Evolutionary conservation across 768 basidiomycete species (phyloP).

Genomic region (Epithele typhae): DNA sequence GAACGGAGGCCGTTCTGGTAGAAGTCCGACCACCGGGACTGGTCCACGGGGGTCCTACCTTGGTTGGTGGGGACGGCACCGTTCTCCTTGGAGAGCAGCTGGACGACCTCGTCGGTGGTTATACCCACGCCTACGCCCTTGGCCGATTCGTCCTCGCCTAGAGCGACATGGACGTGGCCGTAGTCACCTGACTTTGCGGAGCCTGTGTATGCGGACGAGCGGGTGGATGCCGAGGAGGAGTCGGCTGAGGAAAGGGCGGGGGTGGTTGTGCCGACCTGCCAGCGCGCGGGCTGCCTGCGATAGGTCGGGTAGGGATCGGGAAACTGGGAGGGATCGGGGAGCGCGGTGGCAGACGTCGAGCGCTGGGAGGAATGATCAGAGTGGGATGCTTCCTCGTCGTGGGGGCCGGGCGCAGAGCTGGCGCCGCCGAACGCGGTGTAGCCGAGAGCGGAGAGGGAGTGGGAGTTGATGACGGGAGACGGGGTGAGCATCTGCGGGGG

Average conservation of each 20-base stretch:
- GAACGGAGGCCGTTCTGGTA: constrained; percentile 63
- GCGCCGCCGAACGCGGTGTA: constrained; percentile 31
- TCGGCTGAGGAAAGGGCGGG: constrained; percentile 67
- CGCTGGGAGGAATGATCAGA: constrained; percentile 34
- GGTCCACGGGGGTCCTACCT: constrained; percentile 54
- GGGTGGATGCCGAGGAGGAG: constrained; percentile 66
- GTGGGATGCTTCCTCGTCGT: constrained; percentile 35
- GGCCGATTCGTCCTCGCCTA: constrained; percentile 49
- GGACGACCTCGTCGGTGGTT: constrained; percentile 60
- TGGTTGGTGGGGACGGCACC: constrained; percentile 39
- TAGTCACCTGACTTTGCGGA: constrained; percentile 66
- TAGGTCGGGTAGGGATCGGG: constrained; percentile 74
- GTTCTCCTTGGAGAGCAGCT: constrained; percentile 53
- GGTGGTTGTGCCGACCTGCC: constrained; percentile 38
- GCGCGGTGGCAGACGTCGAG: constrained; percentile 41
- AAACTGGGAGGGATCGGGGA: constrained; percentile 64
- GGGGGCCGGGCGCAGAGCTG: constrained; percentile 21
- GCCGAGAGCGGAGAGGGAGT: constrained; percentile 31
- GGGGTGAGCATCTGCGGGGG: constrained; percentile 21
- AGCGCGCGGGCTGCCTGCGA: constrained; percentile 42
- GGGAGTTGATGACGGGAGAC: constrained; percentile 21
- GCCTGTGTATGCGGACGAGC: constrained; percentile 76
- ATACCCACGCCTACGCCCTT: constrained; percentile 49
- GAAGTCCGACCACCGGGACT: constrained; percentile 68
- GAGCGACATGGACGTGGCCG: constrained; percentile 60